Base-by-base conservation (phyloP, 495 filamentous ascomycete genomes). In the Sporormia fimetaria region DNA sequence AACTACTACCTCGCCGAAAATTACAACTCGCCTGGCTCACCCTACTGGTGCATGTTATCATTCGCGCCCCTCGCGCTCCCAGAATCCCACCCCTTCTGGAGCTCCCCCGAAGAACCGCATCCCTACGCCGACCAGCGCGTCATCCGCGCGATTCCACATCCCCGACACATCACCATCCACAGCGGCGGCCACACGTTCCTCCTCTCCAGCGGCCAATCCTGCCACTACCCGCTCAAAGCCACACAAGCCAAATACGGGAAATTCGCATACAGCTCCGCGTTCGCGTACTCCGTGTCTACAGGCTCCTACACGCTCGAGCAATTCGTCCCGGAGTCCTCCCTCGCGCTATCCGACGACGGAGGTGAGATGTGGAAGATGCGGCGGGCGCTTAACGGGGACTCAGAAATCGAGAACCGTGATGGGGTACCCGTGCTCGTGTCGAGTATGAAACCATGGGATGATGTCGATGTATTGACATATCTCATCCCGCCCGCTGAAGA, bases 1-100 rank as follows among this genome's bases (percentile, higher is more conserved):
- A 86, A 84, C 56, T 81, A 80, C 71, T 85, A 80, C 54, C 64
- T 81, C 49, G 74, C 77, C 3, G 79, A 87, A 64, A 84, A 84
- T 56, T 87, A 86, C 62, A 87, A 86, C 63, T 80, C 75, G 7
- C 79, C 81, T 0, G 80, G 71, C 8, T 74, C 63, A 8, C 65
- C 80, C 42, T 84, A 83, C 58, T 87, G 81, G 81, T 78, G 76
- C 31, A 81, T 81, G 61, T 64, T 85, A 23, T 74, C 81, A 7
- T 87, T 87, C 59, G 76, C 78, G 33, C 76, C 75, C 22, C 67
- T 87, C 8, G 77, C 75, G 1, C 67, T 82, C 14, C 71, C 79
- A 0, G 66, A 71, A 28, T 64, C 65, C 14, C 81, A 85, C 55
- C 79, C 81, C 3, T 84, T 87, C 65, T 87, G 81, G 82, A 67